These are phyloP conservation scores for Tolypocladium tundrense DNA, from an alignment of 2,329 filamentous ascomycete genomes.

Conservation along the genomic window DNA sequence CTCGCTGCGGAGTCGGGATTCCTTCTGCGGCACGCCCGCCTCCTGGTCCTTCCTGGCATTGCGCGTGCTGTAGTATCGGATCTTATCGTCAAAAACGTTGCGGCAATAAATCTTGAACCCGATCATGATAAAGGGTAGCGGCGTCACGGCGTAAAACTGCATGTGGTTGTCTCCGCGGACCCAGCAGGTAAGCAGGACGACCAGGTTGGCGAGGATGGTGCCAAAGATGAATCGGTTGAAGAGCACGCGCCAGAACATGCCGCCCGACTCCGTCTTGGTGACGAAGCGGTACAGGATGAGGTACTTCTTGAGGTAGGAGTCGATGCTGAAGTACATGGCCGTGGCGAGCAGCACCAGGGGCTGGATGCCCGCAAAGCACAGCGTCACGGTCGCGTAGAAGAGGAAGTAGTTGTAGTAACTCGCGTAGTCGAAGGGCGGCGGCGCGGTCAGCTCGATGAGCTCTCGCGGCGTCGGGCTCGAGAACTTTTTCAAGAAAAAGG, in stretches of 20 bases:
- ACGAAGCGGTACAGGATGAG: constrained; percentile 88
- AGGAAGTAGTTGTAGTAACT: constrained; percentile 98
- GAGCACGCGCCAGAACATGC: constrained; percentile 81
- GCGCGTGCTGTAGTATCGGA: constrained; percentile 68
- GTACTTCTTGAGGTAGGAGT: constrained; percentile 91
- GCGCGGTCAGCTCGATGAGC: constrained; percentile 85
- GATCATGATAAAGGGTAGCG: constrained; percentile 68
- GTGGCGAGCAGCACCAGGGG: constrained; percentile 79
- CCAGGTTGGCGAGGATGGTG: constrained; percentile 64
- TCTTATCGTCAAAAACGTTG: constrained; percentile 63
- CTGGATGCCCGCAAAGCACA: constrained; percentile 78
- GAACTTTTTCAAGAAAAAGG: constrained; percentile 77
- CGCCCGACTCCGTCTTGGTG: constrained; percentile 93
- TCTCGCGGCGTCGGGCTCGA: constrained; percentile 81
- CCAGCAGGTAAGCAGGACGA: constrained; percentile 68
- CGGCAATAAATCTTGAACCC: constrained; percentile 82
- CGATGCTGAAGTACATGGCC: constrained; percentile 80
- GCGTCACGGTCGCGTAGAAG: constrained; percentile 81
- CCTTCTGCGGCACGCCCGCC: constrained; percentile 33
- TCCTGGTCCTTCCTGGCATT: constrained; percentile 40
- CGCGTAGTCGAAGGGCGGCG: constrained; percentile 87
- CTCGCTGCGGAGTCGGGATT: constrained; percentile 48
- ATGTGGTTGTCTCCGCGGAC: constrained; percentile 52
- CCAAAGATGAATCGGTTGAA: constrained; percentile 91
- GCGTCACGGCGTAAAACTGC: constrained; percentile 58